Evolutionary conservation across 2,329 filamentous ascomycete genomes (phyloP).

Genomic region (Paecilomyces niveus): DNA sequence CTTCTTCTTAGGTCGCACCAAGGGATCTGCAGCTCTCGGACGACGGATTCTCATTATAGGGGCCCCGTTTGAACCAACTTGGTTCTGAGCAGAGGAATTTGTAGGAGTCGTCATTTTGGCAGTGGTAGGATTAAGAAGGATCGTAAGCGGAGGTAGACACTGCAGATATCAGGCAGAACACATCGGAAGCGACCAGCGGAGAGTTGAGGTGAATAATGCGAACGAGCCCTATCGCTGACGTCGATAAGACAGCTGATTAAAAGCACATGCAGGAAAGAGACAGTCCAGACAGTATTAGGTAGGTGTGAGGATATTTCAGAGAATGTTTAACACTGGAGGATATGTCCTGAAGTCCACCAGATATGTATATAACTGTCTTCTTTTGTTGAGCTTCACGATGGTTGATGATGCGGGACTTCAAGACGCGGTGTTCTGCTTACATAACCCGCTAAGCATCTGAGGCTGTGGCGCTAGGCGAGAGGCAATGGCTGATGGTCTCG

Average conservation of each 20-base stretch:
- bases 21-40: conserved; percentile 51
- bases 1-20: conserved; percentile 55
- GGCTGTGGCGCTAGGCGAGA: neutral
- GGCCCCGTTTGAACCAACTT: conserved; percentile 41
- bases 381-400: neutral
- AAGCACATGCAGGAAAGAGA: neutral
- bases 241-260: neutral
- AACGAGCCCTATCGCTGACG: neutral
- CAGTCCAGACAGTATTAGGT: neutral
- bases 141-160: neutral
- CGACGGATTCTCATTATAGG: conserved; percentile 40
- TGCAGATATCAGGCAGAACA: neutral
- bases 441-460: neutral
- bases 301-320: neutral
- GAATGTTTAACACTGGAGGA: neutral
- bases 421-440: neutral
- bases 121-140: neutral
- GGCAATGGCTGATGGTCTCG: neutral
- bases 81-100: conserved; percentile 41
- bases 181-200: neutral
- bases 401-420: neutral
- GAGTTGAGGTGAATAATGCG: neutral
- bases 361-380: neutral
- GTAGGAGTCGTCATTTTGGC: conserved; percentile 29
- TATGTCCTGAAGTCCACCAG: neutral